Conservation (phyloP, 345 rosid species). For the Microcos paniculata region DNA sequence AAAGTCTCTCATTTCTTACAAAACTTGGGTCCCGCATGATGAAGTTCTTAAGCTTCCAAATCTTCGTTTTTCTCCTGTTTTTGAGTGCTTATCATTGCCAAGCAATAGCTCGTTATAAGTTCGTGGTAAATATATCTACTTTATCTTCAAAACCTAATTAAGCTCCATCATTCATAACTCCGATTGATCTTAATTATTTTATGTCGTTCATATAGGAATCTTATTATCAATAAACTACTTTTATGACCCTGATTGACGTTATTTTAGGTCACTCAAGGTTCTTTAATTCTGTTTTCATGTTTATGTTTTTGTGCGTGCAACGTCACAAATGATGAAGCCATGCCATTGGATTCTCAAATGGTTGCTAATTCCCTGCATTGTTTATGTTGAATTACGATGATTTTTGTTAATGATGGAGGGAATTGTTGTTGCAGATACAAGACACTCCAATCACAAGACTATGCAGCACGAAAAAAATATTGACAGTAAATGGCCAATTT, state of each 20-base stretch:
- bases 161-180: too few relatives aligned
- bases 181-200: too few relatives aligned
- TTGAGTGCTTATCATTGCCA: conserved; percentile 6
- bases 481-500: conserved; percentile 33
- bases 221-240: too few relatives aligned
- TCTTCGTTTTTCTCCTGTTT: conserved; percentile 4
- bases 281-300: too few relatives aligned
- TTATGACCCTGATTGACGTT: too few relatives aligned
- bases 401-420: neutral
- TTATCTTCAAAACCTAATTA: neutral
- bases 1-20: neutral
- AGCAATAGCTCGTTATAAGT: conserved; percentile 17
- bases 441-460: conserved; percentile 8
- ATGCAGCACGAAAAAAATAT: conserved; percentile 22
- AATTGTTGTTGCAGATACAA: neutral
- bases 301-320: too few relatives aligned
- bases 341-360: neutral
- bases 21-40: neutral
- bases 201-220: too few relatives aligned
- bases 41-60: neutral
- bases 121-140: conserved; percentile 13
- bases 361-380: neutral
- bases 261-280: too few relatives aligned
- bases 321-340: too few relatives aligned
- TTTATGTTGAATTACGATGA: neutral